Base-by-base conservation (phyloP, 331 rosid genomes). In the Quercus phellos region DNA sequence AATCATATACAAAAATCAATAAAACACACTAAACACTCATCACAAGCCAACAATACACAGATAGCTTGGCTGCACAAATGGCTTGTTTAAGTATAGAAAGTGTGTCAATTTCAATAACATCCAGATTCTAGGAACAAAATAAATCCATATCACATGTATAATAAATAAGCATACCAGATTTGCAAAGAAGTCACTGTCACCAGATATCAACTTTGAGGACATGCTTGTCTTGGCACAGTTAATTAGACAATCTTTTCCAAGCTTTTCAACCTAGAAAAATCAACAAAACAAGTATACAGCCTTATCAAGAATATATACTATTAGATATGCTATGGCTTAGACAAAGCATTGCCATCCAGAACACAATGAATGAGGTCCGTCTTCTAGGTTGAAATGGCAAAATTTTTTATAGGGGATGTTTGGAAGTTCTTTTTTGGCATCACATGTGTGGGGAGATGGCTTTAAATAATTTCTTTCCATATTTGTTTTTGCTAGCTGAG, bases 221-320 rank as follows among this genome's bases (percentile, higher is more conserved):
- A 95, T 95, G 88, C 98, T 90, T 83, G 98, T 95, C 93, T 90
- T 95, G 75, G 99, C 99, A 81, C 98, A 95, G 78, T 95, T 95
- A n/a, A 90, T 66, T 4, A 95, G 81, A 66, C 96, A 89, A 72
- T 91, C 98, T 80, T 90, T 95, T 77, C 98, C 99, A 61, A 93
- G 94, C 89, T 91, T 93, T 29, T 93, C 99, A 84, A 95, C 97
- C 99, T 95, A 75, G 51, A 38, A 78, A 80, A 72, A 55, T 30
- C 71, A 70, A 82, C 7, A 55, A 73, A 43, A 53, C 58, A 79
- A 70, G 10, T 18, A 8, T 38, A 38, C 46, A 95, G 81, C 54
- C 51, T 13, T 74, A 68, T 55, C 69, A 18, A 64, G 96, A 88
- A 71, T 91, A 35, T 78, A 35, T 66, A 61, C 46, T 13, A 29